Base-by-base conservation (phyloP, 257 asterid genomes). In the Oldenlandia corymbosa region DNA sequence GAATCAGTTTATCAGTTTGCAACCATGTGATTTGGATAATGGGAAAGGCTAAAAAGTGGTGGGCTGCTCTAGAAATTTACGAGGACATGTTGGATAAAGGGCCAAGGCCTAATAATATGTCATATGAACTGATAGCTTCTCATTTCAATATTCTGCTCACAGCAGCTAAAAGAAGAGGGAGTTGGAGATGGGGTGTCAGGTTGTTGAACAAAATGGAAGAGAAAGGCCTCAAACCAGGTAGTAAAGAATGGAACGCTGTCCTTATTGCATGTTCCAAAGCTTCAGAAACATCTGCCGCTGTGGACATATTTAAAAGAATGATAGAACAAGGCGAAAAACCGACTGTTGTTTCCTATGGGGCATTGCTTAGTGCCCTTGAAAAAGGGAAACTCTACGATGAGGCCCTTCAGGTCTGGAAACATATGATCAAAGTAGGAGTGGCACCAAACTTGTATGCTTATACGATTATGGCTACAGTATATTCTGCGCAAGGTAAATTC, bases 31-130 rank as follows among this genome's bases (percentile, higher is more conserved):
- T 93, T 65, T 93, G 99, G 99, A 57, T 93, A 34, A 69, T 93
- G 88, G 97, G 97, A 13, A 93, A 90, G 79, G 96, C 96, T 3
- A 93, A 81, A 68, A 93, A 93, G 31, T 93, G 99, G 99, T 93
- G 99, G 99, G 95, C 90, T 0, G 99, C 99, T 51, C 80, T 90
- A 17, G 96, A 93, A 68, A 83, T 93, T n/a, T 93, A 93, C 7
- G 97, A 93, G 81, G 91, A 93, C 45, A 64, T 90, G 71, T 65
- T 90, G 78, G 97, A 90, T 66, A 79, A 79, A 73, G 97, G 97
- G 60, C 99, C 99, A 4, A 75, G 74, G 66, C 97, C 97, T 20
- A 87, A 93, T 66, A 81, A 78, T 78, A 78, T 85, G 95, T 87
- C 99, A 4, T 65, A 85, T 55, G 97, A 93, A 71, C 68, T 90